A percentile compares a stretch with the other conserved stretches of the same genome.
These are phyloP conservation scores for Teunomyces stri DNA, from an alignment of 805 yeast genomes.

Conservation along the genomic window DNA sequence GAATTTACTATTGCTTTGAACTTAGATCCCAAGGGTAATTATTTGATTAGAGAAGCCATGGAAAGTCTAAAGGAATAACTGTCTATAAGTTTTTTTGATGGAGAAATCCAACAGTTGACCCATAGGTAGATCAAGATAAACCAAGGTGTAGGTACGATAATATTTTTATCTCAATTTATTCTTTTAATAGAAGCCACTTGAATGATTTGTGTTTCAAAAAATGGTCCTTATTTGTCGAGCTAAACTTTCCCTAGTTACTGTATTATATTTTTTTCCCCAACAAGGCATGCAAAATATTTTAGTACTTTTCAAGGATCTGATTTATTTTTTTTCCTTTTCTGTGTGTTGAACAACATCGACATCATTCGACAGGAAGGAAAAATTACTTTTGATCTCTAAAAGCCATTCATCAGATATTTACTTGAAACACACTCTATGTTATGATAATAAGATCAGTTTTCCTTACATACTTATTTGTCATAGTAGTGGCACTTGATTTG, in stretches of 20 bases:
- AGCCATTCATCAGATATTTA: not conserved
- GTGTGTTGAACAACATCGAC: not conserved
- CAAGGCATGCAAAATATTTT: not conserved
- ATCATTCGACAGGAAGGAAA: not conserved
- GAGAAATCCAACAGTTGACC: conserved; percentile 1
- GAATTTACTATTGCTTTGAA: conserved; percentile 87
- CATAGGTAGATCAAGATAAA: not conserved
- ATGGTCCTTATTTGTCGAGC: too few species aligned
- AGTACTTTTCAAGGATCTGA: not conserved
- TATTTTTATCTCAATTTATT: not conserved
- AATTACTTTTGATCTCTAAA: not conserved
- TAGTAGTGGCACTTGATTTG: conserved; percentile 9
- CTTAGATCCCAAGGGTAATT: conserved; percentile 89
- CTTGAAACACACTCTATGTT: conserved; percentile 1
- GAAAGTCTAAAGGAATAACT: conserved; percentile 44
- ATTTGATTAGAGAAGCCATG: conserved; percentile 79
- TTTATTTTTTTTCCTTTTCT: not conserved
- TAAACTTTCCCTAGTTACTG: too few species aligned
- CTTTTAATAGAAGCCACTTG: not conserved
- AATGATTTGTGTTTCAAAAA: too few species aligned
- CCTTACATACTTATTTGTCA: not conserved
- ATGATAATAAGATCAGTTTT: conserved; percentile 1
- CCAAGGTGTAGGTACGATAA: not conserved
- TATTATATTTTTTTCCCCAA: too few species aligned
- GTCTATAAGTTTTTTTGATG: too few species aligned